phyloP scores from a whole-genome alignment of 2,329 filamentous ascomycete genomes.

The Trichoderma koningiopsis region DNA sequence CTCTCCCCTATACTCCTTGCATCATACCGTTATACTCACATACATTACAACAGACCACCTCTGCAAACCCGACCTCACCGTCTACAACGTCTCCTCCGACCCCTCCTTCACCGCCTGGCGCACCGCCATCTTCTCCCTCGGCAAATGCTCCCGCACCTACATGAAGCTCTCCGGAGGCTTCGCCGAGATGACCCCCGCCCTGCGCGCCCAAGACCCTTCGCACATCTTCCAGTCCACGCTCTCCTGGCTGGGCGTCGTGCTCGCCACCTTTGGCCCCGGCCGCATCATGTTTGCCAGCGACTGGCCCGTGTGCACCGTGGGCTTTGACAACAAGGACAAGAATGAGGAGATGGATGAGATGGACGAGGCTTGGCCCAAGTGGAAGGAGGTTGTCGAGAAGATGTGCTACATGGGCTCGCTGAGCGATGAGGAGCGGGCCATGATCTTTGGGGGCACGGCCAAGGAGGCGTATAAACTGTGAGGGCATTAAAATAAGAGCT shows the following conservation, averaged over 20 bases:
- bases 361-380: conserved; percentile 70
- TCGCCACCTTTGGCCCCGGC: conserved; percentile 69
- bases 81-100: conserved; percentile 59
- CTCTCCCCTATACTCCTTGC: too few relatives aligned
- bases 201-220: conserved; percentile 52
- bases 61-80: conserved; percentile 79
- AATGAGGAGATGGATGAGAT: neutral
- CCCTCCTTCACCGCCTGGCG: conserved; percentile 70
- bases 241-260: conserved; percentile 72
- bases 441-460: conserved; percentile 74
- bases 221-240: conserved; percentile 64
- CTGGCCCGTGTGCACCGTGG: conserved; percentile 86
- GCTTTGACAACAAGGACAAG: conserved; percentile 25
- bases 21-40: neutral
- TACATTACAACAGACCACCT: conserved; percentile 68
- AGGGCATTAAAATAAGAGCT: neutral
- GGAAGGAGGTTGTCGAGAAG: conserved; percentile 70
- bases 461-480: conserved; percentile 66
- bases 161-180: conserved; percentile 92
- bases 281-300: conserved; percentile 90
- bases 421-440: conserved; percentile 60
- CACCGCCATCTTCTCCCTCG: conserved; percentile 66
- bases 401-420: conserved; percentile 66
- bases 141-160: conserved; percentile 67
- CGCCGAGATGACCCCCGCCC: conserved; percentile 68